Conservation (phyloP, 495 filamentous ascomycete species). For the Darksidea phi region DNA sequence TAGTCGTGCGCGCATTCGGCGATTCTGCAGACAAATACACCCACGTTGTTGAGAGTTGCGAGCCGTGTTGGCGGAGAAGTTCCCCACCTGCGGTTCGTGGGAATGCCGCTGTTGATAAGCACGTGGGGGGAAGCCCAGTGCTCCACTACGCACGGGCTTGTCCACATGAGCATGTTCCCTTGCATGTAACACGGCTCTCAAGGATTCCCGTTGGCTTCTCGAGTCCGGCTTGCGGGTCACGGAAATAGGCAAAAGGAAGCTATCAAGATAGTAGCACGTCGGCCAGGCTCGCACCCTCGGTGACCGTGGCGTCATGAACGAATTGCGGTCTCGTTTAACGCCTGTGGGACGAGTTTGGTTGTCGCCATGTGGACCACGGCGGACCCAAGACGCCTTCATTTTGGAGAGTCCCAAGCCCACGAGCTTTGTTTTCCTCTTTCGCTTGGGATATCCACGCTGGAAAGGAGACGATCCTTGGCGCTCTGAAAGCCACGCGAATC, state of each 20-base stretch:
- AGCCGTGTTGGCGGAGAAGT: constrained; percentile 21
- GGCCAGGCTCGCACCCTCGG: constrained; percentile 8
- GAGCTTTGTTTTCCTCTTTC: constrained; percentile 11
- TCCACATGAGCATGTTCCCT: constrained; percentile 25
- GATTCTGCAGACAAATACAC: not conserved
- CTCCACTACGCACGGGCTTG: constrained; percentile 26
- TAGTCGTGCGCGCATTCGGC: too few relatives aligned
- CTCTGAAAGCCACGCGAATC: constrained; percentile 15
- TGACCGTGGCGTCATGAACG: constrained; percentile 7
- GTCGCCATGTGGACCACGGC: constrained; percentile 1
- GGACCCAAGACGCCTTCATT: not conserved
- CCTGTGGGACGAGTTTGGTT: not conserved
- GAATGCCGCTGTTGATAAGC: constrained; percentile 16
- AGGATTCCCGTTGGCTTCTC: constrained; percentile 14
- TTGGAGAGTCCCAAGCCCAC: constrained; percentile 19
- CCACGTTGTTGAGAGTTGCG: constrained; percentile 4
- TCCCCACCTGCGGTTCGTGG: constrained; percentile 18
- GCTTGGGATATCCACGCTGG: not conserved
- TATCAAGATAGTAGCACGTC: not conserved
- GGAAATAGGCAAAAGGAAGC: constrained; percentile 11
- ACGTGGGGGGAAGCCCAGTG: constrained; percentile 26
- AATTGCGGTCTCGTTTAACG: constrained; percentile 1
- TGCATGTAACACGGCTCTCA: constrained; percentile 12
- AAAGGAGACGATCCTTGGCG: constrained; percentile 1
- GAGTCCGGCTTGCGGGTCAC: not conserved